These are phyloP conservation scores for Pezizomycotina sp. DNA, from an alignment of 2,329 filamentous ascomycete species.

Conservation along the genomic window DNA sequence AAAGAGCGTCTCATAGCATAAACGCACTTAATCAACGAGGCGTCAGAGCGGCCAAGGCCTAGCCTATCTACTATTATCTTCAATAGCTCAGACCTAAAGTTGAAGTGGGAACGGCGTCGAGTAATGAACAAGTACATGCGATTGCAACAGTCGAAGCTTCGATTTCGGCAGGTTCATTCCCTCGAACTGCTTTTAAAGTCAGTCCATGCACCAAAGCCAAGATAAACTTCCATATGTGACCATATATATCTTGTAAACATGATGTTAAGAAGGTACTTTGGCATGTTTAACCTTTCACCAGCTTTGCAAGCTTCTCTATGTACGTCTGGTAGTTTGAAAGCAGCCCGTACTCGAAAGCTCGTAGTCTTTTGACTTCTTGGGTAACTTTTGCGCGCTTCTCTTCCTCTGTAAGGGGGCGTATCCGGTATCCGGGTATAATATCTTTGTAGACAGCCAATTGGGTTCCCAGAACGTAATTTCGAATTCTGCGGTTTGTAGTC, in stretches of 20 bases:
- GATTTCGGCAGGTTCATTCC: conserved; percentile 3
- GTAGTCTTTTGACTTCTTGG: conserved; percentile 71
- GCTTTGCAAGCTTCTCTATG: conserved; percentile 53
- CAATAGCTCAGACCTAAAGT: conserved; percentile 75
- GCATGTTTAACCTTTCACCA: conserved; percentile 38
- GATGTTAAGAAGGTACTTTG: too few relatives aligned
- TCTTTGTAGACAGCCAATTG: conserved; percentile 89
- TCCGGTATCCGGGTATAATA: conserved; percentile 88
- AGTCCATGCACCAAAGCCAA: too few relatives aligned
- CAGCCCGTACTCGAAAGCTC: conserved; percentile 74
- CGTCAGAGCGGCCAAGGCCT: conserved; percentile 52
- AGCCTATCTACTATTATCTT: conserved; percentile 76
- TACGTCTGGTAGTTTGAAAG: conserved; percentile 74
- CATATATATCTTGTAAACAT: too few relatives aligned
- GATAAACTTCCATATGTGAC: too few relatives aligned
- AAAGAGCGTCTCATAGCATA: conserved; percentile 70
- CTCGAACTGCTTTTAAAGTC: too few relatives aligned
- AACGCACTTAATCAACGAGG: conserved; percentile 60
- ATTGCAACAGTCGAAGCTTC: conserved; percentile 44
- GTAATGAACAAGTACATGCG: conserved; percentile 65
- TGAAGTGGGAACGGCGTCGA: conserved; percentile 83
- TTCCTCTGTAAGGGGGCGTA: conserved; percentile 63
- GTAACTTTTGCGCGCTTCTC: conserved; percentile 64
- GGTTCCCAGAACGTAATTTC: conserved; percentile 71
- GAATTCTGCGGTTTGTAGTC: conserved; percentile 46